Evolutionary conservation across 805 yeast species (phyloP), one percentile per base, ranked within the genome.

Genomic region (Danielia reshetovae): DNA sequence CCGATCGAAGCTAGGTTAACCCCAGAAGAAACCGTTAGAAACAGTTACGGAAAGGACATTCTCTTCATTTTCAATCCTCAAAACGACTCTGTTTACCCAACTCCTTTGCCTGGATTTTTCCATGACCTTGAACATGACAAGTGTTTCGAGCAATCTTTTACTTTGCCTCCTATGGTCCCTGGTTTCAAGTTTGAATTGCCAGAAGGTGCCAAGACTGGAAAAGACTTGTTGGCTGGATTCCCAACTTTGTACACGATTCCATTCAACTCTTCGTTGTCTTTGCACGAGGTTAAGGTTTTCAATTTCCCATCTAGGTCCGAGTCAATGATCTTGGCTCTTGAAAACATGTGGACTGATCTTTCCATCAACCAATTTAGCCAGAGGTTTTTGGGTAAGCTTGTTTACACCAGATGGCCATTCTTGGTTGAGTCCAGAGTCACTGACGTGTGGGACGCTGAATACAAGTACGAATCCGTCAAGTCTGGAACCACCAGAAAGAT

Each of bases 391-490:
- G 80, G 78, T 29, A 70, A 77, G 38, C 60, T 77, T 32, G 82
- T 85, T 2, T 89, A 79, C 54, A 75, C 85, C 9, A 77, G 81
- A 47, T 93, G 95, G 90, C 99, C 99, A n/a, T 85, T 77, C 52
- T 65, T 93, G 45, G 73, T 79, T 47, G 97, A 90, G 60, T 82
- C 88, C 7, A 77, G 74, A 51, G 78, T 90, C 26, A 65, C 78
- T 9, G 70, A 72, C 15, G 74, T 90, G 4, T 55, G 70, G 23
- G 89, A 84, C 54, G 74, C 70, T 10, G 57, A 65, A 12, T 60
- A 57, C 48, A 68, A 65, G 29, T 84, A 74, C 48, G 75, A 68
- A 32, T 53, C 55, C 3, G 45, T 57, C 23, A 71, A 61, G 41
- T 46, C 57, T 17, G 55, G 48, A 22, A 42, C 43, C 9, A 37